These are phyloP conservation scores for Beauveria varroae DNA, from an alignment of 2,329 filamentous ascomycete species.

Conservation along the genomic window DNA sequence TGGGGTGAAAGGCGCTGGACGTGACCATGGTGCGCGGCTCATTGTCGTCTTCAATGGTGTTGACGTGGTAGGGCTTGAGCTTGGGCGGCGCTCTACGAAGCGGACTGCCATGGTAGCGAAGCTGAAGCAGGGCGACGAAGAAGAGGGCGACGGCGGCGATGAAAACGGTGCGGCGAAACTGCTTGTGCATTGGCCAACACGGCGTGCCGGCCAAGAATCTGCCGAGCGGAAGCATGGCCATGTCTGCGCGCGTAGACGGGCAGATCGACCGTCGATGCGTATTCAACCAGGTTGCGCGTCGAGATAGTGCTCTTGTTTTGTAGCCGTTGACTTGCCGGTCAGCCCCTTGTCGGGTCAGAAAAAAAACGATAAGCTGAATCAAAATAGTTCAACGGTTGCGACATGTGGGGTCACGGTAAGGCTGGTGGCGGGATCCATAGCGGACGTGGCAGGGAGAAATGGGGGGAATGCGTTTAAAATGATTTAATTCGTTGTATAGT, in stretches of 20 bases:
- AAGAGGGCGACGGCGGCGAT: not conserved
- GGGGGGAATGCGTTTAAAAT: too few relatives aligned
- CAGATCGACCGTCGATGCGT: too few relatives aligned
- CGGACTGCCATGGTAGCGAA: not conserved
- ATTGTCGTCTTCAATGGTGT: not conserved
- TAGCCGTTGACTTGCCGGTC: too few relatives aligned
- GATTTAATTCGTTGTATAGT: too few relatives aligned
- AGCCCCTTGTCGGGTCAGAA: too few relatives aligned
- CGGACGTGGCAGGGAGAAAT: too few relatives aligned
- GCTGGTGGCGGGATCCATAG: too few relatives aligned
- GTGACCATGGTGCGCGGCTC: not conserved
- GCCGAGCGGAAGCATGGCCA: not conserved
- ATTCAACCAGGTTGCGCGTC: too few relatives aligned
- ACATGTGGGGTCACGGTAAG: too few relatives aligned
- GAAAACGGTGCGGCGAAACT: not conserved
- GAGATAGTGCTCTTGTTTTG: too few relatives aligned
- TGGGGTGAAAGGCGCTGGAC: slow-evolving; percentile 10
- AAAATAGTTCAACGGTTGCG: too few relatives aligned
- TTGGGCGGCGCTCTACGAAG: not conserved
- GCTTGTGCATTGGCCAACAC: not conserved
- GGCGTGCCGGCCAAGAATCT: not conserved
- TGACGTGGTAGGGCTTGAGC: not conserved
- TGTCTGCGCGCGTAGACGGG: not conserved
- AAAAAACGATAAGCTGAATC: too few relatives aligned
- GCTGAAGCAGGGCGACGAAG: not conserved